Evolutionary conservation across 2,329 filamentous ascomycete genomes (phyloP).

Genomic region (Sclerotinia spermophila): DNA sequence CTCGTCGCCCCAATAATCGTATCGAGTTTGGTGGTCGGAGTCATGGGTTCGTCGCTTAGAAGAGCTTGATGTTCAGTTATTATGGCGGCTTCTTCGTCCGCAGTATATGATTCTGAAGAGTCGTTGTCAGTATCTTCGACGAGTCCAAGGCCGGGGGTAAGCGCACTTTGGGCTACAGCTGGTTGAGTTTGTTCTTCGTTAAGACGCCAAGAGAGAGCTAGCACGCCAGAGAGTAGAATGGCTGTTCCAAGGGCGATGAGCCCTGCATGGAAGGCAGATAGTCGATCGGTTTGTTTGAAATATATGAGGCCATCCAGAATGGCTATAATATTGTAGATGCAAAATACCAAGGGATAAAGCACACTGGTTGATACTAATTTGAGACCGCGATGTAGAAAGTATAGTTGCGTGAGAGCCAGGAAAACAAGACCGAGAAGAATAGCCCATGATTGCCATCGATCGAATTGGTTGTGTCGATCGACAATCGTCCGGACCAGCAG

Average conservation of each 20-base stretch:
- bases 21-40: constrained; percentile 35
- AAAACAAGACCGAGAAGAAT: constrained; percentile 78
- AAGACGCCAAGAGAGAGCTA: constrained; percentile 90
- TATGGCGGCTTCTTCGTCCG: constrained; percentile 36
- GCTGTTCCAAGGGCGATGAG: constrained; percentile 83
- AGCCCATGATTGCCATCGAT: constrained; percentile 91
- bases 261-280: constrained; percentile 71
- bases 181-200: constrained; percentile 69
- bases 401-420: constrained; percentile 85
- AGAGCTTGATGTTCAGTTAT: constrained; percentile 34
- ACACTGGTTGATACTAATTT: constrained; percentile 95
- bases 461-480: constrained; percentile 87
- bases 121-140: constrained; percentile 65
- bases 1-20: constrained; percentile 33
- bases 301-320: constrained; percentile 97
- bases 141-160: constrained; percentile 79
- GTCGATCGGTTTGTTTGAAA: constrained; percentile 80
- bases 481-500: constrained; percentile 82
- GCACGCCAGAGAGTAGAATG: constrained; percentile 80
- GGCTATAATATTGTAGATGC: constrained; percentile 98
- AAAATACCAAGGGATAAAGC: constrained; percentile 95
- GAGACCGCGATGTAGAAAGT: constrained; percentile 89
- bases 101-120: constrained; percentile 47
- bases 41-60: constrained; percentile 34
- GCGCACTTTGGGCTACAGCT: constrained; percentile 59